Evolutionary conservation across 768 basidiomycete genomes (phyloP), one percentile per base, ranked within the genome.

Genomic region (Candolleomyces aberdarensis): DNA sequence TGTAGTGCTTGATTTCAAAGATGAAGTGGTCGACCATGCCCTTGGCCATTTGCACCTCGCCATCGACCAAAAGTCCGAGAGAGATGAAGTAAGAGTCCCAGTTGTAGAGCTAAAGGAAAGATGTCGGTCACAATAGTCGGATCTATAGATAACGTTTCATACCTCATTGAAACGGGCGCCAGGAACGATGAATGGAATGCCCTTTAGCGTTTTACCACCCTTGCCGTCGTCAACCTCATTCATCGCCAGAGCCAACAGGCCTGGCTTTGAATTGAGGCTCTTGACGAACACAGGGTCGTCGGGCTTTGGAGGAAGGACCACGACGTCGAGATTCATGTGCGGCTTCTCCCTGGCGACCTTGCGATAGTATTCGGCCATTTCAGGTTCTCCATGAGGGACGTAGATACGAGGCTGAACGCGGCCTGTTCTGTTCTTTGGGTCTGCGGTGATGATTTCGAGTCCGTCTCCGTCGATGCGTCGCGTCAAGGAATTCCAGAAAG

Each of bases 11-110:
- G 80, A 99, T 97, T 80, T 98, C 94, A 72, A 98, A 99, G 70
- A 97, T 91, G 78, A 98, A 99, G 73, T 99, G 96, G 58, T 98
- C 97, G 48, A 98, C 95, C 87, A 98, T 94, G 68, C 94, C 93
- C 75, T 95, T 94, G 19, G 97, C 96, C 86, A 98, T 91, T 61
- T 87, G 84, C 31, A 96, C 86, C 68, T 94, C 89, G 29, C 95
- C 96, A 69, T 99, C 96, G 22, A 98, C 93, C 8, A 99, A 85
- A 31, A 99, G 84, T 15, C 96, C 96, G 26, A 98, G 85, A 8
- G 91, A 81, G 69, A 96, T 94, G 73, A 97, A 97, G 77, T 96
- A 96, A 7, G 91, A 93, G 74, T 96, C 93, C 93, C 93, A 95
- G 71, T 95, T 94, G 76, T 95, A 95, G 48, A 94, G 79, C 93